phyloP scores from a whole-genome alignment of 164 flowering plant genomes.

The Kingdonia uniflora region DNA sequence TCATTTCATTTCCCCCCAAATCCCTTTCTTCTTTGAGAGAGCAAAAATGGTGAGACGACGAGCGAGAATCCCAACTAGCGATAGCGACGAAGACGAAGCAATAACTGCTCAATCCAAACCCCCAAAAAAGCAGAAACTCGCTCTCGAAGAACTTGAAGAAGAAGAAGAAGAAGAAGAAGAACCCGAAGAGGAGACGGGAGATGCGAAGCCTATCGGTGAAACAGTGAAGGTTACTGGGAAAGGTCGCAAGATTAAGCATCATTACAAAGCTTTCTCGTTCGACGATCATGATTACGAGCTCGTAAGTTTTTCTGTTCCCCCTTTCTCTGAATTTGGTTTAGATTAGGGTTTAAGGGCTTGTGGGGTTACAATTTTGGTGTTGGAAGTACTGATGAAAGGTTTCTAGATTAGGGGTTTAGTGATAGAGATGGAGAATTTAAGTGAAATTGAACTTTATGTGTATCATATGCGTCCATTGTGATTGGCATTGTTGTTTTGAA shows the following conservation, averaged over 20 bases:
- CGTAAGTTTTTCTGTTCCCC: too few species aligned
- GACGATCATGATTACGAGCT: conserved; percentile 55
- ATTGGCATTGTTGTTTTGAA: not conserved
- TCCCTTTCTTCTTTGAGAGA: not conserved
- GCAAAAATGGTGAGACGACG: conserved; percentile 39
- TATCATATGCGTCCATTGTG: too few species aligned
- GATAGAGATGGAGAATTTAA: too few species aligned
- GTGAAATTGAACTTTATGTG: too few species aligned
- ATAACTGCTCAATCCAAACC: too few species aligned
- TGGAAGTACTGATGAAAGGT: too few species aligned
- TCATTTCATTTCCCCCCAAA: too few species aligned
- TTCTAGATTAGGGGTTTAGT: not conserved
- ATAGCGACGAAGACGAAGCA: conserved; percentile 47
- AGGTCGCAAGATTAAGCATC: conserved; percentile 39
- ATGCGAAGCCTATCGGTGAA: conserved; percentile 67
- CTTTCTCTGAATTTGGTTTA: too few species aligned
- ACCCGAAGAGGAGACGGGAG: conserved; percentile 30
- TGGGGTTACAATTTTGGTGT: too few species aligned
- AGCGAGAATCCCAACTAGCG: conserved; percentile 43
- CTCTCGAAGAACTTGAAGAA: conserved; percentile 7
- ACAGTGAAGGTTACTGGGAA: conserved; percentile 45
- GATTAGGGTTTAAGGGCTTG: too few species aligned
- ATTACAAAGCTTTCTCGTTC: conserved; percentile 50
- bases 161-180: conserved; percentile 8
- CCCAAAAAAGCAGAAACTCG: not conserved